Evolutionary conservation across 2,329 filamentous ascomycete species (phyloP), one percentile per base, ranked within the genome.

Genomic region (Xylaria sp.): DNA sequence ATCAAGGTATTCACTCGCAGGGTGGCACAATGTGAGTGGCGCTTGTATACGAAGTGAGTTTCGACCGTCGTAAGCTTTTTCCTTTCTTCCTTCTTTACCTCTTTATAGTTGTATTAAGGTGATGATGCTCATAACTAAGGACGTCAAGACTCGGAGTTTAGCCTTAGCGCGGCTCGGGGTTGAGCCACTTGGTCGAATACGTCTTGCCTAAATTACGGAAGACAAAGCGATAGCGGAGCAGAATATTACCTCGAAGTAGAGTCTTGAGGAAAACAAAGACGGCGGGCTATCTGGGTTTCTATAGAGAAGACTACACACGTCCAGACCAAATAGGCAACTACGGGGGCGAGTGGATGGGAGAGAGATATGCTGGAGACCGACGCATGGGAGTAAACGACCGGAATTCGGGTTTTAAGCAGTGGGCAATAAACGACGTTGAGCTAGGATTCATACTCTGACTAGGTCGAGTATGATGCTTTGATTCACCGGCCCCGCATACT

Each of bases 401-500:
- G 29, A 13, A 11, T 34, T 34, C 29, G 29, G 29, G 29, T 6
- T 7, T 34, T 34, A 13, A 34, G 29, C 29, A 34, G 11, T 34
- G 11, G n/a, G 29, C 9, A 34, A 34, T 34, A 6, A 13, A 34
- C 29, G 11, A 34, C 29, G 29, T 34, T 34, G 11, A 34, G 11
- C 29, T 34, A 34, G 29, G 29, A 13, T 34, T 34, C 29, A 34
- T 34, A 34, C 29, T 34, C 29, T 34, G 29, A 34, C 4, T 13
- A 34, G 5, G 16, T 7, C 16, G 16, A 41, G 55, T 56, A 63
- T 65, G 61, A 65, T 63, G 63, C 63, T 43, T 65, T 50, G 57
- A 65, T 59, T 61, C 44, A 50, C 50, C 55, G 54, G 62, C 62
- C 62, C 62, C 62, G 57, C 62, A 47, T n/a, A 50, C 54, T 50